Conservation (phyloP, 148 eudicot species). For the Cornus suecica region DNA sequence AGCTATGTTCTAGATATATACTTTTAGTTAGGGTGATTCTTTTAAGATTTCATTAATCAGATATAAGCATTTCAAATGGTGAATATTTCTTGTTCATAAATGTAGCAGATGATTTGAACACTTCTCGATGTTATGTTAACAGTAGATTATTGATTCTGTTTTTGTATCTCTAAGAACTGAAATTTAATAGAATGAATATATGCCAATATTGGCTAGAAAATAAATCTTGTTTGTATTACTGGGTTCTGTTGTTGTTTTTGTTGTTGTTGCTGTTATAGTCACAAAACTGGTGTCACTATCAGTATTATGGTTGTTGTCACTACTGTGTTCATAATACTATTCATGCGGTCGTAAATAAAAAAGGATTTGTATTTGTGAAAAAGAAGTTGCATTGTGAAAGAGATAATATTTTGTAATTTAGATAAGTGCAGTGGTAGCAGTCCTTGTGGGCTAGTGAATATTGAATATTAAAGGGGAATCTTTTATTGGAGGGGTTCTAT, state of each 20-base stretch:
- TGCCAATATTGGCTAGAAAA: neutral
- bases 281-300: neutral
- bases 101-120: neutral
- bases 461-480: neutral
- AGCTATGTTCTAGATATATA: constrained; percentile 32
- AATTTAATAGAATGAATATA: neutral
- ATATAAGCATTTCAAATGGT: neutral
- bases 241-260: neutral
- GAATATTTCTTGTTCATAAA: neutral
- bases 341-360: neutral
- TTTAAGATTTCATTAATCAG: neutral
- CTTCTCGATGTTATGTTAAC: neutral
- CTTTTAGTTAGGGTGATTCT: neutral
- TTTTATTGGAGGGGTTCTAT: neutral
- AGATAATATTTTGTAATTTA: neutral
- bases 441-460: neutral
- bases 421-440: neutral
- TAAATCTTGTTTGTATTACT: neutral
- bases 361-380: neutral
- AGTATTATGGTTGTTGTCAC: neutral
- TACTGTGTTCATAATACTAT: neutral
- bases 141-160: neutral
- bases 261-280: neutral
- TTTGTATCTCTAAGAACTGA: neutral
- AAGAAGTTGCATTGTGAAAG: neutral